phyloP scores from a whole-genome alignment of 345 rosid genomes.

The Populus pruinosa region DNA sequence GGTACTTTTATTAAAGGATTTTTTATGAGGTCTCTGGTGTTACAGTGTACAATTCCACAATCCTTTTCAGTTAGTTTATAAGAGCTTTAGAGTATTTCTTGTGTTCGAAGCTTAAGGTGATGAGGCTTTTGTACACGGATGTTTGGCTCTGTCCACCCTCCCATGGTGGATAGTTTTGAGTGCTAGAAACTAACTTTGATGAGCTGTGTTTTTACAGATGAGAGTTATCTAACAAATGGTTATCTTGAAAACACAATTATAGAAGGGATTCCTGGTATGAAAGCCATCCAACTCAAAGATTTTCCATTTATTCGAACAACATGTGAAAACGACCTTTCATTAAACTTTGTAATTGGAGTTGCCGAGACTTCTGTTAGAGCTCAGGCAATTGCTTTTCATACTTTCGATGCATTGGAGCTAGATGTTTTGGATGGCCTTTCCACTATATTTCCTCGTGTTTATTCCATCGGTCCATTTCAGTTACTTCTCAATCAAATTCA shows the following conservation, averaged over 20 bases:
- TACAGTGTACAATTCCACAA: no score
- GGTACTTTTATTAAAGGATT: background rate
- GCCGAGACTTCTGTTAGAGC: background rate
- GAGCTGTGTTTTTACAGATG: background rate
- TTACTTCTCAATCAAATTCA: background rate
- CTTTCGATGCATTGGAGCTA: slow-evolving; percentile 9
- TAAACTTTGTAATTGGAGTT: background rate
- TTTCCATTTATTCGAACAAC: background rate
- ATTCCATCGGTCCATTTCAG: background rate
- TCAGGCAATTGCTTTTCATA: slow-evolving; percentile 1
- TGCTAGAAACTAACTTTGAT: no score
- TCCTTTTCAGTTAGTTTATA: no score
- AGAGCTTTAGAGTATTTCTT: no score
- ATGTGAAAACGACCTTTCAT: background rate
- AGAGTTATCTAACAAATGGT: background rate
- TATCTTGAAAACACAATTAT: background rate
- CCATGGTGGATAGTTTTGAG: no score
- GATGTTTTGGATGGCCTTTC: slow-evolving; percentile 7
- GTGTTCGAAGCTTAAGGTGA: no score
- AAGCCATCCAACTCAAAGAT: background rate
- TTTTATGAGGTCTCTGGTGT: no score
- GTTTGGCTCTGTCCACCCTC: no score
- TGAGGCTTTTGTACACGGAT: no score
- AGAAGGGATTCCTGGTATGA: background rate
- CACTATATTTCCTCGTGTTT: slow-evolving; percentile 1